Percentiles rank a stretch among this genome's conserved stretches.
Evolutionary conservation across 139 green algal species (phyloP).

Genomic region (Tetraselmis chui): DNA sequence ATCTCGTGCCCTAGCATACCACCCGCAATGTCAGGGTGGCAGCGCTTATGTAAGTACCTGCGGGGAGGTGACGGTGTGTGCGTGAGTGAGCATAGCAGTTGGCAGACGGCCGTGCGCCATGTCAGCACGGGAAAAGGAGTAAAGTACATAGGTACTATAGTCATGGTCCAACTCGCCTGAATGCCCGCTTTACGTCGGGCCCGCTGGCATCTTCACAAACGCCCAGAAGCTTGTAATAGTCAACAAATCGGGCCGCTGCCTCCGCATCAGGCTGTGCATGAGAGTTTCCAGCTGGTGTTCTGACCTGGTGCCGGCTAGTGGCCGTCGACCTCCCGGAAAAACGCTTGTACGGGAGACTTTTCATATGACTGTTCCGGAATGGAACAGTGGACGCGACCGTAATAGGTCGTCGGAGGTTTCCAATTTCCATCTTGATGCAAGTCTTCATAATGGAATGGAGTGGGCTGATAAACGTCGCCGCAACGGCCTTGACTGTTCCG

Average conservation of each 20-base stretch:
- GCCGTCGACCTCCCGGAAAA: too few relatives aligned
- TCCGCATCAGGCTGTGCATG: too few relatives aligned
- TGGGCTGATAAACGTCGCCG: too few relatives aligned
- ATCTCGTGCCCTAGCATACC: not conserved
- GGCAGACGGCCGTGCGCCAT: not conserved
- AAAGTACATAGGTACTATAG: not conserved
- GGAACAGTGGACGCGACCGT: too few relatives aligned
- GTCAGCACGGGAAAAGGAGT: not conserved
- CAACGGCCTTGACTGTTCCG: too few relatives aligned
- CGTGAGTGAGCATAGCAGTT: not conserved
- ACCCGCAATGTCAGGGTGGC: not conserved
- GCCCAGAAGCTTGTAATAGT: not conserved
- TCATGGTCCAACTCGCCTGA: not conserved
- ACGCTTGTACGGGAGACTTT: too few relatives aligned
- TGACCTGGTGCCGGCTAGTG: too few relatives aligned
- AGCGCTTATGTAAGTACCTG: slow-evolving; percentile 2
- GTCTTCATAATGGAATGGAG: too few relatives aligned
- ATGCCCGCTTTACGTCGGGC: not conserved
- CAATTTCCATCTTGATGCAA: too few relatives aligned
- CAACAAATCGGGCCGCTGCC: not conserved
- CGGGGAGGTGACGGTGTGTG: not conserved
- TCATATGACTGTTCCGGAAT: too few relatives aligned
- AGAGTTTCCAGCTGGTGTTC: too few relatives aligned
- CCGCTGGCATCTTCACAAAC: not conserved
- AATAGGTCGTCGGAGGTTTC: too few relatives aligned